These are phyloP conservation scores for Dendrocalamus sinicus DNA, from an alignment of 176 grass and related monocot genomes.

Conservation along the genomic window DNA sequence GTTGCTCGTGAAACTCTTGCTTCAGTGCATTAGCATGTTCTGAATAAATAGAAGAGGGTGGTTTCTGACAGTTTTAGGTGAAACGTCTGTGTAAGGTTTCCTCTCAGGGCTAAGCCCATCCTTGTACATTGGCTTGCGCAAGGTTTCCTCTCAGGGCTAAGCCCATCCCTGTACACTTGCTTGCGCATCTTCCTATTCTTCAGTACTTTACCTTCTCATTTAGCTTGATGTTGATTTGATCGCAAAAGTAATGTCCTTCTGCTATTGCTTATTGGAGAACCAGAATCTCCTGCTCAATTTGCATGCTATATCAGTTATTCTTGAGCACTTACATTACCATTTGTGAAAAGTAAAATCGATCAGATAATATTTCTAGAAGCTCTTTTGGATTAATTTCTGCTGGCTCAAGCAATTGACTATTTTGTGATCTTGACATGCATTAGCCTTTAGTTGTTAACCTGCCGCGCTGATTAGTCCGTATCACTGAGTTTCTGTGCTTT, in stretches of 20 bases:
- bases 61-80: neutral
- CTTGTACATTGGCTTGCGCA: neutral
- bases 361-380: neutral
- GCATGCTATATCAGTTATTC: neutral
- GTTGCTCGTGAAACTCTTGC: neutral
- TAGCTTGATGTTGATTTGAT: conserved; percentile 1
- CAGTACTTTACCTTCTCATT: neutral
- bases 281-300: neutral
- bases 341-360: neutral
- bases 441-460: neutral
- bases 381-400: neutral
- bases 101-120: conserved; percentile 15
- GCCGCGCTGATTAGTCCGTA: neutral
- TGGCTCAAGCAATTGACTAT: conserved; percentile 7
- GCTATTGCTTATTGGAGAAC: neutral
- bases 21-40: neutral
- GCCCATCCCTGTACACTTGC: conserved; percentile 6
- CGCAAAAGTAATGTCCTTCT: neutral
- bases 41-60: neutral
- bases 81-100: neutral
- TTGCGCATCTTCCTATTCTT: neutral
- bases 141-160: conserved; percentile 8
- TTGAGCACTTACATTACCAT: neutral
- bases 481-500: neutral
- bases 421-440: neutral